A percentile compares a stretch with the other conserved stretches of the same genome.
phyloP scores from a whole-genome alignment of 129 eudicot species.

The Escallonia herrerae region DNA sequence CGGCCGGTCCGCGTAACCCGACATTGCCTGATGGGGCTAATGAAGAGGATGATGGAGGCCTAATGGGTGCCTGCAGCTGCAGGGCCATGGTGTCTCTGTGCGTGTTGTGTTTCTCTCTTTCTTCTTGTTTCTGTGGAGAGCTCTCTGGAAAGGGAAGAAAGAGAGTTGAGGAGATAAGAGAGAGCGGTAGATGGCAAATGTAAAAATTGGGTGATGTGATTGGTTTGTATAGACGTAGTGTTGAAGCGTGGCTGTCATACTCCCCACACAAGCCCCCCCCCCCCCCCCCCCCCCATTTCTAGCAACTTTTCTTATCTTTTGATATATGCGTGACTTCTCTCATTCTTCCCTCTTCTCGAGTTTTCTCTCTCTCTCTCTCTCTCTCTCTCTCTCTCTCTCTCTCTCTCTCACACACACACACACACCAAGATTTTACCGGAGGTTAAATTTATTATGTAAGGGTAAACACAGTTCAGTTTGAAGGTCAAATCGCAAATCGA shows the following conservation, averaged over 20 bases:
- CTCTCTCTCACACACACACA: no score
- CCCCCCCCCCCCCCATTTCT: conserved; percentile 22
- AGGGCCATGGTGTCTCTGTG: conserved; percentile 43
- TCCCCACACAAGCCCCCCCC: conserved; percentile 52
- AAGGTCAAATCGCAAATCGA: no score
- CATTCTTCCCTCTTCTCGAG: no score
- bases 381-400: no score
- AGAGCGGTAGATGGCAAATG: conserved; percentile 3
- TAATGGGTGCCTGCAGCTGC: conserved; percentile 41
- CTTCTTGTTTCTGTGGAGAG: neutral
- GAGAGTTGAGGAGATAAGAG: conserved; percentile 21
- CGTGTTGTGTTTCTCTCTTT: neutral
- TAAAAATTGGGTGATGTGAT: conserved; percentile 1
- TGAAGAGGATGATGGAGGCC: conserved; percentile 25
- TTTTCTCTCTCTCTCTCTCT: no score
- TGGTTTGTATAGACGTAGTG: conserved; percentile 23
- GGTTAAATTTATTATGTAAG: no score
- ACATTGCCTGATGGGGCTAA: conserved; percentile 35
- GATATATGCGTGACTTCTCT: no score
- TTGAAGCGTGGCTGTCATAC: conserved; percentile 78
- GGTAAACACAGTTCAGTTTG: no score
- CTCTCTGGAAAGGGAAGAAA: conserved; percentile 17
- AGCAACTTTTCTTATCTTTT: neutral
- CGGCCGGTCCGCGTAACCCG: conserved; percentile 38
- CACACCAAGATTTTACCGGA: no score